Percentiles rank a stretch among this genome's conserved stretches.
Conservation (phyloP, 129 eudicot genomes). For the Deinandra increscens region DNA sequence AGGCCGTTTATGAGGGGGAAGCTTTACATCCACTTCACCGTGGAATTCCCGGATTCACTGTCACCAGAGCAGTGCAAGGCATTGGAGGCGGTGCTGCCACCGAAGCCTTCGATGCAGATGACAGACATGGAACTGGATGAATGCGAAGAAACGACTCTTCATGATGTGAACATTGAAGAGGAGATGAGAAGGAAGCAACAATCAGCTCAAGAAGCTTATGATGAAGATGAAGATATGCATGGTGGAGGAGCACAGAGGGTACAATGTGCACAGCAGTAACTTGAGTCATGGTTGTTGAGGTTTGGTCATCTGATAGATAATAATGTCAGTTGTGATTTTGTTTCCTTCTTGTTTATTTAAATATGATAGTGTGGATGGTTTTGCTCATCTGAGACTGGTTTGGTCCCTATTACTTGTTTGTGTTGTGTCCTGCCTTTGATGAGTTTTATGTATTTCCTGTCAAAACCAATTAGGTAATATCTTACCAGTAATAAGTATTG, state of each 20-base stretch:
- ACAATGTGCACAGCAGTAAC: conserved; percentile 65
- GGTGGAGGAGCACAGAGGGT: conserved; percentile 68
- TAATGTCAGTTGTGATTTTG: conserved; percentile 4
- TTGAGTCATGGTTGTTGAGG: not conserved
- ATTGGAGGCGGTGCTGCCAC: conserved; percentile 47
- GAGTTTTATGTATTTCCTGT: too few species aligned
- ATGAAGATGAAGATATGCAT: conserved; percentile 68
- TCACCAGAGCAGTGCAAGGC: conserved; percentile 33
- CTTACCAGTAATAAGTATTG: too few species aligned
- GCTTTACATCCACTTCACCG: conserved; percentile 40
- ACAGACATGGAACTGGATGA: conserved; percentile 46
- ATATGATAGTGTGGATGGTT: not conserved
- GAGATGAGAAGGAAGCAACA: conserved; percentile 53
- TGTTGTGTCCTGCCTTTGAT: not conserved
- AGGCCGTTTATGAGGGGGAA: conserved; percentile 52
- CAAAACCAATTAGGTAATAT: too few species aligned
- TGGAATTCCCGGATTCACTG: conserved; percentile 43
- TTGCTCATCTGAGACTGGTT: not conserved
- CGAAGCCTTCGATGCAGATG: conserved; percentile 29
- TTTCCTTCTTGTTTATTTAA: not conserved
- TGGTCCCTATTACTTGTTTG: not conserved
- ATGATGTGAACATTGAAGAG: conserved; percentile 40
- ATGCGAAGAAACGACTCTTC: conserved; percentile 40
- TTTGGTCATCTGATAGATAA: conserved; percentile 6
- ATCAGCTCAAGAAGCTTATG: conserved; percentile 42